Evolutionary conservation across 495 filamentous ascomycete genomes (phyloP).

Genomic region (Cercophora samala): DNA sequence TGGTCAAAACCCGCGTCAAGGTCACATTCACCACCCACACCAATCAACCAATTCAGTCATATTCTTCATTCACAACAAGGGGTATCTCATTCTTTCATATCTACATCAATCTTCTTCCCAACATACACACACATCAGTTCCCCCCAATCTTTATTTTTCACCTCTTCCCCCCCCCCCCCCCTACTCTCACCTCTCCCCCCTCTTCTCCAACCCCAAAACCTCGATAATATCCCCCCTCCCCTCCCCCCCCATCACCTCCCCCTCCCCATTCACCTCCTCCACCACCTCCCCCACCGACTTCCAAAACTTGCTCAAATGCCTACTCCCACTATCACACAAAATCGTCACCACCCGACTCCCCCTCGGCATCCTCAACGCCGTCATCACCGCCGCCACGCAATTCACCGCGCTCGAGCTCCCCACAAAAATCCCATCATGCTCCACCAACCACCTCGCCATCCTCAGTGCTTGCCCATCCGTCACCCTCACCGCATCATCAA

Average conservation of each 20-base stretch:
- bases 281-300: constrained; percentile 72
- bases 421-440: constrained; percentile 92
- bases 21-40: too few species aligned
- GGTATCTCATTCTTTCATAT: too few species aligned
- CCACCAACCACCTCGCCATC: constrained; percentile 94
- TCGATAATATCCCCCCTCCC: not conserved
- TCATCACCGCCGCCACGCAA: constrained; percentile 83
- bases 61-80: too few species aligned
- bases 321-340: constrained; percentile 83
- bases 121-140: too few species aligned
- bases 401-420: constrained; percentile 95
- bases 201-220: not conserved
- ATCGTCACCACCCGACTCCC: constrained; percentile 85
- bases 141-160: too few species aligned
- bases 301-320: constrained; percentile 96
- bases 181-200: too few species aligned
- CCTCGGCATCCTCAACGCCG: constrained; percentile 62
- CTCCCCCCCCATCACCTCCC: constrained; percentile 40
- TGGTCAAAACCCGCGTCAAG: too few species aligned
- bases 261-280: constrained; percentile 48
- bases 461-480: constrained; percentile 85
- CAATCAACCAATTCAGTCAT: too few species aligned
- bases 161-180: too few species aligned
- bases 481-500: constrained; percentile 88
- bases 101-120: too few species aligned